Evolutionary conservation across 495 filamentous ascomycete genomes (phyloP).

Genomic region (Margaritispora aquatica): DNA sequence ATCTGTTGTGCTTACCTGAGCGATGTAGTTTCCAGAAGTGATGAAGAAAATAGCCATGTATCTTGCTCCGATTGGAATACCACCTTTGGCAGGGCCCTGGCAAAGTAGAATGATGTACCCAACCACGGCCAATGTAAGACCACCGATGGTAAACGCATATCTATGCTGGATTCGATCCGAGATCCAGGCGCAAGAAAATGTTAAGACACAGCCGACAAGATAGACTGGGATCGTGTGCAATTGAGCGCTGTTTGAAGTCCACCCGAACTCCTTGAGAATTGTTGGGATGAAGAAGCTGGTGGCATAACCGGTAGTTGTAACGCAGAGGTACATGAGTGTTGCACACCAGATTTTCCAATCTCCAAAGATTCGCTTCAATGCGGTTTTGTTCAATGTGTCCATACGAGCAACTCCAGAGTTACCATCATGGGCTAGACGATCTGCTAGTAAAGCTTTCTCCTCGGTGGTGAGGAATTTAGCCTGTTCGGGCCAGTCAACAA

Average conservation of each 20-base stretch:
- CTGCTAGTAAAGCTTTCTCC: constrained; percentile 40
- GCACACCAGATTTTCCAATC: constrained; percentile 82
- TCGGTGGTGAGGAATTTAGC: constrained; percentile 63
- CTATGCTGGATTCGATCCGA: constrained; percentile 35
- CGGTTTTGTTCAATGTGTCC: not conserved
- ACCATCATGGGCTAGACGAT: not conserved
- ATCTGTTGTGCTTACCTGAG: too few relatives aligned
- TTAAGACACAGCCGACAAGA: constrained; percentile 35
- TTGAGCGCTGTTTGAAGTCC: constrained; percentile 42
- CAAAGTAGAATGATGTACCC: constrained; percentile 30
- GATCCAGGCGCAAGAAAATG: constrained; percentile 34
- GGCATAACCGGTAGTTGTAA: constrained; percentile 65
- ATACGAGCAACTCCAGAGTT: not conserved
- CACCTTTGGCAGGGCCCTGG: not conserved
- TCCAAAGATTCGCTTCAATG: constrained; percentile 32
- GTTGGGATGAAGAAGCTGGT: constrained; percentile 44
- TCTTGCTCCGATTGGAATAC: constrained; percentile 15
- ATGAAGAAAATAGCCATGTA: constrained; percentile 37
- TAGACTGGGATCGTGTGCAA: constrained; percentile 52
- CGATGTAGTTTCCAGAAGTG: constrained; percentile 19
- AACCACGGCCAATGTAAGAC: constrained; percentile 39
- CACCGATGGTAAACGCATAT: constrained; percentile 38
- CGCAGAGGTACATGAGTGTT: constrained; percentile 64
- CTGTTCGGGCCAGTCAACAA: constrained; percentile 53
- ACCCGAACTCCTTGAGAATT: constrained; percentile 49